phyloP scores from a whole-genome alignment of 306 rosid genomes.

The Citrullus mucosospermus region DNA sequence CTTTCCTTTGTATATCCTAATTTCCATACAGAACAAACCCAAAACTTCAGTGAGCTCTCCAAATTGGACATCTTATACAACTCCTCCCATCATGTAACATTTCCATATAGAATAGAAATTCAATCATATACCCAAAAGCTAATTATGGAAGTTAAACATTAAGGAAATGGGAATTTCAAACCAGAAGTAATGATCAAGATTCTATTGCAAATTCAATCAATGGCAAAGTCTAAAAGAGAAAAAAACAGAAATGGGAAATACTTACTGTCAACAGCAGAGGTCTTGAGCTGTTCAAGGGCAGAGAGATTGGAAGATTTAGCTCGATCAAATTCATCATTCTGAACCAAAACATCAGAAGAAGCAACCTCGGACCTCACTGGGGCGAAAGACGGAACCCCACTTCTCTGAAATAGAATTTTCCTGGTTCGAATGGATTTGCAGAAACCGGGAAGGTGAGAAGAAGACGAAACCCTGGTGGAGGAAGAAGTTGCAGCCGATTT shows the following conservation, averaged over 20 bases:
- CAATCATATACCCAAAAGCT: not conserved
- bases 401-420: slow-evolving; percentile 30
- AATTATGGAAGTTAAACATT: not conserved
- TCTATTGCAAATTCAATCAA: not conserved
- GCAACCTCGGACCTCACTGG: slow-evolving; percentile 47
- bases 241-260: not conserved
- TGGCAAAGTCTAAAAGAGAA: not conserved
- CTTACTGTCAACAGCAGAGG: slow-evolving; percentile 80
- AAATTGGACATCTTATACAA: not conserved
- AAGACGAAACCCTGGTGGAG: slow-evolving; percentile 11
- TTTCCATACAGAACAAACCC: not conserved
- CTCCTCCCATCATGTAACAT: not conserved
- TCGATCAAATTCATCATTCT: slow-evolving; percentile 15
- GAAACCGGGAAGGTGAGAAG: slow-evolving; percentile 16
- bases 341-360: slow-evolving; percentile 26
- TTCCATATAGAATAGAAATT: not conserved
- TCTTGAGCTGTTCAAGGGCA: slow-evolving; percentile 83
- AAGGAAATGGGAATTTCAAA: not conserved
- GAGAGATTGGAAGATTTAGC: slow-evolving; percentile 27
- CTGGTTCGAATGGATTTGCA: slow-evolving; percentile 22
- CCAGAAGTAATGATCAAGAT: not conserved
- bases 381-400: slow-evolving; percentile 5
- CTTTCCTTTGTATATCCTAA: slow-evolving; percentile 95
- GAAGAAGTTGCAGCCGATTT: slow-evolving; percentile 34
- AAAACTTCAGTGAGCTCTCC: not conserved